Percentiles rank a stretch among this genome's conserved stretches.
These are phyloP conservation scores for Solanum dulcamara DNA, from an alignment of 257 asterid species.

Conservation along the genomic window DNA sequence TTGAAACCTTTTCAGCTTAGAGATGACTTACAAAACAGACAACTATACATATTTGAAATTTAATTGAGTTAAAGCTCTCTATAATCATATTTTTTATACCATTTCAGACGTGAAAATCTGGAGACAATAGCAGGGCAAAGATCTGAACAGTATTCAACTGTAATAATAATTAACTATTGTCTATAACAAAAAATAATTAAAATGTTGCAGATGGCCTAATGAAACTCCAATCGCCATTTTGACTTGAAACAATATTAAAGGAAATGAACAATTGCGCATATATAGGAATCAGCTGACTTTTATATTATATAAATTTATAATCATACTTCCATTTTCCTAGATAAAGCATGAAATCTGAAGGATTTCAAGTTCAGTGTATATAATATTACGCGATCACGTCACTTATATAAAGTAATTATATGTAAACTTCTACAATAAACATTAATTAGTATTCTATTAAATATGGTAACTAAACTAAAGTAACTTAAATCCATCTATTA, in stretches of 20 bases:
- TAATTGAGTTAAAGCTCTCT: neutral
- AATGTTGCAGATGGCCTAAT: neutral
- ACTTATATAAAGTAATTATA: neutral
- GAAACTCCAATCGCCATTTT: neutral
- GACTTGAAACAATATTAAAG: neutral
- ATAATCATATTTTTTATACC: neutral
- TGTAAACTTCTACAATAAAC: neutral
- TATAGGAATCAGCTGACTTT: neutral
- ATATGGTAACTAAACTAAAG: neutral
- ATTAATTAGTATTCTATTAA: neutral
- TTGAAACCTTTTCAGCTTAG: neutral
- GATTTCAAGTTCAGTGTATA: neutral
- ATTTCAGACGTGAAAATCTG: neutral
- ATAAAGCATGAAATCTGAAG: neutral
- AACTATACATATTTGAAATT: neutral
- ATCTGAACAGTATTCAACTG: neutral
- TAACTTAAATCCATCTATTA: no score
- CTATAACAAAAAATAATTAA: neutral
- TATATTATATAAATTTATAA: neutral
- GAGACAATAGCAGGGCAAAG: neutral
- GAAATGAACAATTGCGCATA: neutral
- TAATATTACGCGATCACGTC: neutral
- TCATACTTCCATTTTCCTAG: neutral
- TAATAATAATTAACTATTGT: neutral
- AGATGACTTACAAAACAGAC: neutral